Evolutionary conservation across 73 alveolate genomes (phyloP).

Genomic region (Tetrahymena elliotti): DNA sequence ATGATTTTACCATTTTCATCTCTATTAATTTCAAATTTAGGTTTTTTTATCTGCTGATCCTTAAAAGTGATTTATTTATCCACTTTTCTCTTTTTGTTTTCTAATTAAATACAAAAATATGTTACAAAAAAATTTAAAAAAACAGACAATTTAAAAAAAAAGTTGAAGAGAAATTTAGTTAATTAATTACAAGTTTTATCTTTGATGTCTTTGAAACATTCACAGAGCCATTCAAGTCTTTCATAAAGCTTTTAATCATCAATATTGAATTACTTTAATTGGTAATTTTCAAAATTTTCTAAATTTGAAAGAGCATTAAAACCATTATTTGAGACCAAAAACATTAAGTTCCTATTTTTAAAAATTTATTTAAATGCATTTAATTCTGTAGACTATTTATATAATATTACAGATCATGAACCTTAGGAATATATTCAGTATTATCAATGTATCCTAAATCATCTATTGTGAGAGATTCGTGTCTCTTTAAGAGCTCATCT

Average conservation of each 20-base stretch:
- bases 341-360: conserved; percentile 25
- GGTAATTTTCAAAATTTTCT: conserved; percentile 39
- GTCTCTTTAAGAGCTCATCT: background rate
- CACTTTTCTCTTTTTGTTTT: conserved; percentile 47
- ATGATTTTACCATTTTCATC: conserved; percentile 73
- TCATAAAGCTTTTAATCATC: conserved; percentile 43
- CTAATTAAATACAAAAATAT: conserved; percentile 7
- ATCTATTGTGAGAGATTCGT: conserved; percentile 25
- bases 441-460: conserved; percentile 3
- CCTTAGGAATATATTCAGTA: conserved; percentile 25
- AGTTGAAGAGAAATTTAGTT: background rate
- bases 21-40: conserved; percentile 53
- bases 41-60: conserved; percentile 23
- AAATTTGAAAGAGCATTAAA: conserved; percentile 51
- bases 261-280: conserved; percentile 14
- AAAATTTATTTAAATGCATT: background rate
- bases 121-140: background rate
- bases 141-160: background rate
- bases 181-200: conserved; percentile 9
- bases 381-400: background rate
- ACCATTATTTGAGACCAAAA: conserved; percentile 73
- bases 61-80: conserved; percentile 24
- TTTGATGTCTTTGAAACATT: conserved; percentile 67
- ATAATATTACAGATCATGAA: conserved; percentile 19
- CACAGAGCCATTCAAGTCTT: conserved; percentile 70